Evolutionary conservation across 208 protist genomes (phyloP).

Genomic region (Trypanosoma avium): DNA sequence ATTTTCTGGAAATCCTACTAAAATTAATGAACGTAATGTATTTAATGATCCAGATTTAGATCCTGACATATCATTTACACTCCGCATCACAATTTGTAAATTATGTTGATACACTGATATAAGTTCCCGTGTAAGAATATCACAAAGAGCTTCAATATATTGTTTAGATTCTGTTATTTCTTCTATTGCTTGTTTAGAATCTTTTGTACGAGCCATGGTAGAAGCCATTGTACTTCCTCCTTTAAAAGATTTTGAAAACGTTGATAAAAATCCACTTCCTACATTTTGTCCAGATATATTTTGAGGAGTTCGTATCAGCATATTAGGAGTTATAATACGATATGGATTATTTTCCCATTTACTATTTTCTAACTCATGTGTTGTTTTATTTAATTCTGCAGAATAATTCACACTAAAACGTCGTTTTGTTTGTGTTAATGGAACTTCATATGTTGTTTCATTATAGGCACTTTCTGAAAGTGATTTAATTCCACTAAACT

Average conservation of each 20-base stretch:
- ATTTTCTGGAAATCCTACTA: slow-evolving; percentile 72
- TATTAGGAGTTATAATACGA: slow-evolving; percentile 12
- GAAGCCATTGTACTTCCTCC: background rate
- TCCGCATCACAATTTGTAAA: slow-evolving; percentile 36
- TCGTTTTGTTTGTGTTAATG: slow-evolving; percentile 8
- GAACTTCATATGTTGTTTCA: slow-evolving; percentile 10
- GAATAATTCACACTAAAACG: slow-evolving; percentile 8
- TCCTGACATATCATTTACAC: background rate
- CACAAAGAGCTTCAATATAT: slow-evolving; percentile 56
- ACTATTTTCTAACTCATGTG: slow-evolving; percentile 10
- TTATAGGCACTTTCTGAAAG: slow-evolving; percentile 44
- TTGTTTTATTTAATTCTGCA: slow-evolving; percentile 5
- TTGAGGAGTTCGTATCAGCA: slow-evolving; percentile 15
- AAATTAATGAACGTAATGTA: slow-evolving; percentile 30
- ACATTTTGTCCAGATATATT: background rate
- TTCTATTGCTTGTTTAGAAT: slow-evolving; percentile 26
- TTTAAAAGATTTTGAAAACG: background rate
- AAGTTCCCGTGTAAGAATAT: slow-evolving; percentile 51
- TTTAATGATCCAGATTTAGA: background rate
- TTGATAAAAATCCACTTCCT: background rate
- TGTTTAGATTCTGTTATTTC: slow-evolving; percentile 38
- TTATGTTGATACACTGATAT: slow-evolving; percentile 71
- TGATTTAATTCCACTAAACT: slow-evolving; percentile 68
- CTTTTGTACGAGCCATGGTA: background rate
- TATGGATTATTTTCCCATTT: slow-evolving; percentile 13